Evolutionary conservation across 306 rosid genomes (phyloP).

Genomic region (Vicia villosa): DNA sequence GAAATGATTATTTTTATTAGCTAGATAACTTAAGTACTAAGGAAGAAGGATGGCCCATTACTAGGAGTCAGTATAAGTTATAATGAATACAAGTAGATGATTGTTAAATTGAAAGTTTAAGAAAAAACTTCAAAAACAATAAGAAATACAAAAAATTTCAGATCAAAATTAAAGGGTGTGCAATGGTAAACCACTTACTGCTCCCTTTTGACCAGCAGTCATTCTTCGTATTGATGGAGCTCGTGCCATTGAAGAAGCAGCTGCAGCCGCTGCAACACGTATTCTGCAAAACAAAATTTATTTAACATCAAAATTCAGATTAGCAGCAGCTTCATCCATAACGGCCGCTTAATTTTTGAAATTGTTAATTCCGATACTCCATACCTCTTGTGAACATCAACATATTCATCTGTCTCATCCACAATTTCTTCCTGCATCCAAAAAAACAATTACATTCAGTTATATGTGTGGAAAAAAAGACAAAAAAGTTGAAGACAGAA

Average conservation of each 20-base stretch:
- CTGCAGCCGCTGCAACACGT: conserved; percentile 98
- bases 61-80: neutral
- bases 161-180: conserved; percentile 4
- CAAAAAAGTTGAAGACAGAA: conserved; percentile 26
- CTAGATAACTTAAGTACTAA: neutral
- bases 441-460: conserved; percentile 33
- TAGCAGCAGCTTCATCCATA: conserved; percentile 15
- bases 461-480: neutral
- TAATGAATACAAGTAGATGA: neutral
- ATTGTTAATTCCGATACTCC: conserved; percentile 2
- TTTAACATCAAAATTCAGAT: conserved; percentile 21
- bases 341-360: conserved; percentile 24
- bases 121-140: neutral
- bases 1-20: neutral
- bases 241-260: conserved; percentile 96
- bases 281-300: conserved; percentile 58
- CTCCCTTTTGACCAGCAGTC: conserved; percentile 58
- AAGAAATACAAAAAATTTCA: neutral
- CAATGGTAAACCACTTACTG: conserved; percentile 47
- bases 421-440: conserved; percentile 89
- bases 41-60: neutral
- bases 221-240: conserved; percentile 87
- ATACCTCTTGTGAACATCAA: conserved; percentile 96
- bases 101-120: neutral
- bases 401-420: conserved; percentile 97